phyloP scores from a whole-genome alignment of 176 grass and related monocot genomes.

The Aegilops umbellulata region DNA sequence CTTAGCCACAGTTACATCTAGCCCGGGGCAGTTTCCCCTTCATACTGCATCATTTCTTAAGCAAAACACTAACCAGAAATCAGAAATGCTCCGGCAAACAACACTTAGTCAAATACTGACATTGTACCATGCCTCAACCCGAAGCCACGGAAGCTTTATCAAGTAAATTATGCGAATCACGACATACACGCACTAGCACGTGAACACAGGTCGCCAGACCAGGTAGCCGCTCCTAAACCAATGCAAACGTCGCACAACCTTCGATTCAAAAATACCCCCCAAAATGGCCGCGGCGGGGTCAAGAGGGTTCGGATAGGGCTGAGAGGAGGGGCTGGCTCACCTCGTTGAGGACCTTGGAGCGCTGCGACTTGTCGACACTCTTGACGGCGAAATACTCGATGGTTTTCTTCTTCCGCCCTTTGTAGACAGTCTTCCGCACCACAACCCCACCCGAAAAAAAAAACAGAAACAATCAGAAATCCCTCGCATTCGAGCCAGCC shows the following conservation, averaged over 20 bases:
- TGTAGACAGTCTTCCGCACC: conserved; percentile 79
- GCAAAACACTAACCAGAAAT: not conserved
- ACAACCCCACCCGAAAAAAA: not conserved
- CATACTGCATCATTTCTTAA: not conserved
- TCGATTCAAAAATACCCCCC: not conserved
- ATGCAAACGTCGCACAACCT: not conserved
- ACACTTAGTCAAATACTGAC: not conserved
- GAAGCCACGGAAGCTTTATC: not conserved
- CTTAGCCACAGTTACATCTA: not conserved
- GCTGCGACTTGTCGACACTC: conserved; percentile 96
- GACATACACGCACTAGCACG: not conserved
- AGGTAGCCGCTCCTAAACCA: not conserved
- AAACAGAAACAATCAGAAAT: conserved; percentile 35
- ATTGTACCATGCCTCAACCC: not conserved
- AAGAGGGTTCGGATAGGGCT: not conserved
- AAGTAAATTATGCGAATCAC: not conserved
- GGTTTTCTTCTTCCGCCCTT: conserved; percentile 98
- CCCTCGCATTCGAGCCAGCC: not conserved
- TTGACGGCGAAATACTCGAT: conserved; percentile 97
- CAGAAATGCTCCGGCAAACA: not conserved
- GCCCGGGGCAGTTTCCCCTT: not conserved
- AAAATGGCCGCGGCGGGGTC: not conserved
- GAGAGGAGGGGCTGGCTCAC: conserved; percentile 43
- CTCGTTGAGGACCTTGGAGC: conserved; percentile 91
- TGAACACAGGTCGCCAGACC: not conserved